Evolutionary conservation across 176 grass and related monocot genomes (phyloP).

Genomic region (Carex scoparia): DNA sequence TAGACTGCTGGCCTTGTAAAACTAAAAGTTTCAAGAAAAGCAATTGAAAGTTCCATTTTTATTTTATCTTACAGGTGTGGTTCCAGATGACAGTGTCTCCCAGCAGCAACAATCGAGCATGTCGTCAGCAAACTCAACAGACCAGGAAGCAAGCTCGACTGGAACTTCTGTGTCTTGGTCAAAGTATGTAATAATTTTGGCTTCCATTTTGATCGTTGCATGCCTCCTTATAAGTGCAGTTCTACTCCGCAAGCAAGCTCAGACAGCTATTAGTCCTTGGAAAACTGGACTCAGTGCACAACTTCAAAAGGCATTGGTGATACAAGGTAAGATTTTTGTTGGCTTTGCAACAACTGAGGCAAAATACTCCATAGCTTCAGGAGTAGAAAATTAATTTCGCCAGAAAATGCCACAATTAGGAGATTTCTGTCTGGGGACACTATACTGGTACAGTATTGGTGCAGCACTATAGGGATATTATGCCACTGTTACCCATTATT

Average conservation of each 20-base stretch:
- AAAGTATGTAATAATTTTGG: constrained; percentile 45
- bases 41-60: background rate
- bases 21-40: background rate
- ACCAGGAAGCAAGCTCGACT: constrained; percentile 20
- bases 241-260: constrained; percentile 42
- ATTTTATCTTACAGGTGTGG: constrained; percentile 25
- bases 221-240: constrained; percentile 30
- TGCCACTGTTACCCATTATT: background rate
- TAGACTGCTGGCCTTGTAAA: constrained; percentile 22
- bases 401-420: background rate
- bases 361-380: background rate
- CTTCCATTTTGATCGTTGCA: constrained; percentile 35
- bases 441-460: background rate
- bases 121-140: constrained; percentile 24
- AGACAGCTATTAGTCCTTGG: constrained; percentile 54
- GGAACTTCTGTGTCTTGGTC: constrained; percentile 43
- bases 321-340: constrained; percentile 42
- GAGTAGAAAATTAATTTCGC: background rate
- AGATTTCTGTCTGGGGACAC: constrained; percentile 1
- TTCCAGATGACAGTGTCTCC: constrained; percentile 27
- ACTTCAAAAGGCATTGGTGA: constrained; percentile 74
- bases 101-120: constrained; percentile 12
- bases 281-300: constrained; percentile 73
- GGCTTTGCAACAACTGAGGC: background rate
- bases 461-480: background rate